Evolutionary conservation across 495 filamentous ascomycete species (phyloP).

Genomic region (Daldinia decipiens): DNA sequence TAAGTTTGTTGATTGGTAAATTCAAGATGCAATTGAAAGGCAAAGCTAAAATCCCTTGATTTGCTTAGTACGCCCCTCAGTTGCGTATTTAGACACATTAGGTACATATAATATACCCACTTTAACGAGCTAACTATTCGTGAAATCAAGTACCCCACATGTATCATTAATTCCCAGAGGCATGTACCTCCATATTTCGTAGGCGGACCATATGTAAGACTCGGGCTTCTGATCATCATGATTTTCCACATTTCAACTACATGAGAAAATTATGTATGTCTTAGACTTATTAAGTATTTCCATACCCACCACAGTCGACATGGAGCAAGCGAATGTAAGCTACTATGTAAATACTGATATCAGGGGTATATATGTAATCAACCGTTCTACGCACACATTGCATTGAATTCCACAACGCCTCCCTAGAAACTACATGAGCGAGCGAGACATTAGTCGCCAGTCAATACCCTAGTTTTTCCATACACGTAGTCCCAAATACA

Average conservation of each 20-base stretch:
- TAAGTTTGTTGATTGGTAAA: slow-evolving; percentile 1
- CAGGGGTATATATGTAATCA: slow-evolving; percentile 10
- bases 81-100: neutral
- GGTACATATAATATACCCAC: neutral
- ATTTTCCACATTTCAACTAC: neutral
- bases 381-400: neutral
- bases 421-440: slow-evolving; percentile 2
- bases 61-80: slow-evolving; percentile 3
- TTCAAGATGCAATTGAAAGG: slow-evolving; percentile 6
- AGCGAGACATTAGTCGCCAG: slow-evolving; percentile 22
- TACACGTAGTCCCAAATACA: slow-evolving; percentile 3
- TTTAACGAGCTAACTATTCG: neutral
- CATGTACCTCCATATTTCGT: neutral
- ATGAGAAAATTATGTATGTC: neutral
- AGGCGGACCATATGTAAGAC: neutral
- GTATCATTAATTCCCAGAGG: neutral
- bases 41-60: slow-evolving; percentile 10
- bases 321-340: neutral
- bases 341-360: slow-evolving; percentile 12
- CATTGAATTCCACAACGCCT: slow-evolving; percentile 34
- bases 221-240: neutral
- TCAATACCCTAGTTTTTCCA: slow-evolving; percentile 9
- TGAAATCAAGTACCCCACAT: neutral
- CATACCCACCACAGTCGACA: neutral
- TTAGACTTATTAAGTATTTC: neutral